These are phyloP conservation scores for Celoporthe dispersa DNA, from an alignment of 2,329 filamentous ascomycete species.

Conservation along the genomic window DNA sequence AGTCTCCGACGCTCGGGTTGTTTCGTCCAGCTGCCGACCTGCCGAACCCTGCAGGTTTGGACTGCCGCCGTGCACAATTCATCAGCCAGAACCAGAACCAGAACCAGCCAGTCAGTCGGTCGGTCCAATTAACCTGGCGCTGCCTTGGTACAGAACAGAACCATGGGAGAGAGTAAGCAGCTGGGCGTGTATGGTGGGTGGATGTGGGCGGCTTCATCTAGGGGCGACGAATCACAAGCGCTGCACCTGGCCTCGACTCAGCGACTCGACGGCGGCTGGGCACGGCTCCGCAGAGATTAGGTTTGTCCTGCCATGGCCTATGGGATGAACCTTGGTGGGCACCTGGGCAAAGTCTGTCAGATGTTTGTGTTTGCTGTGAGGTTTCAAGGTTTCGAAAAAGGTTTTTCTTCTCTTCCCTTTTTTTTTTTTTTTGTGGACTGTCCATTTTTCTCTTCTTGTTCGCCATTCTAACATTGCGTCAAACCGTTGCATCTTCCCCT, in stretches of 20 bases:
- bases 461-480: not conserved
- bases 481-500: not conserved
- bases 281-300: not conserved
- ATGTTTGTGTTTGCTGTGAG: not conserved
- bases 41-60: conserved; percentile 10
- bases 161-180: not conserved
- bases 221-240: not conserved
- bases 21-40: conserved; percentile 9
- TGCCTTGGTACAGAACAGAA: not conserved
- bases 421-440: not conserved
- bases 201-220: not conserved
- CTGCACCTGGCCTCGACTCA: not conserved
- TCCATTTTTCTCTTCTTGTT: not conserved
- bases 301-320: not conserved
- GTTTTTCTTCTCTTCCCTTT: not conserved
- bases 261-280: not conserved
- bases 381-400: not conserved
- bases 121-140: not conserved
- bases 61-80: not conserved
- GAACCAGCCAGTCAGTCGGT: not conserved
- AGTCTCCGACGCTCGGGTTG: conserved; percentile 6
- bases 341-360: not conserved
- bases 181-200: not conserved
- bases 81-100: not conserved
- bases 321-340: conserved; percentile 2